These are phyloP conservation scores for Penicillium verrucosum DNA, from an alignment of 2,329 filamentous ascomycete species.

Conservation along the genomic window DNA sequence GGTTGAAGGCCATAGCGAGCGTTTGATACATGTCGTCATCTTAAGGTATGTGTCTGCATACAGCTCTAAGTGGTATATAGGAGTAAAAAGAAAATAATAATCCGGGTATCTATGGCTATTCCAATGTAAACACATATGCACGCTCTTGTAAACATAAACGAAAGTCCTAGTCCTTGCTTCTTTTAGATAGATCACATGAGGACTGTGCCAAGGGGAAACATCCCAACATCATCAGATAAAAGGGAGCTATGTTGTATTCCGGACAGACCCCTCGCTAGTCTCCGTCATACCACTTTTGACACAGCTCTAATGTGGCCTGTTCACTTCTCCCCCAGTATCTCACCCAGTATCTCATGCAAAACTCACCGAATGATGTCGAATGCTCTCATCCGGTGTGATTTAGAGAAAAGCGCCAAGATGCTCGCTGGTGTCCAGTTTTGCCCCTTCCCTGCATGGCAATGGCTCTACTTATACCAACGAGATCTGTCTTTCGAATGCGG, in stretches of 20 bases:
- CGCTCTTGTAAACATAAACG: neutral
- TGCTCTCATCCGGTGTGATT: neutral
- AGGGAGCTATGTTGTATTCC: neutral
- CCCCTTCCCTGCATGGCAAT: neutral
- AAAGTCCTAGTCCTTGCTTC: neutral
- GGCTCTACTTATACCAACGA: neutral
- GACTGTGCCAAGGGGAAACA: neutral
- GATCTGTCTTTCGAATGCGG: neutral
- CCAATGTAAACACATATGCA: neutral
- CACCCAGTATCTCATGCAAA: neutral
- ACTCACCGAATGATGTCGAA: neutral
- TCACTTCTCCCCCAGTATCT: neutral
- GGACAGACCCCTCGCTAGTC: neutral
- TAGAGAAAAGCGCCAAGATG: neutral
- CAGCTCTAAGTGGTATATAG: neutral
- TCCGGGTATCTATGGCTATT: slow-evolving; percentile 6
- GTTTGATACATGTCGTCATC: neutral
- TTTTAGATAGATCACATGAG: neutral
- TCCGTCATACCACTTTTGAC: neutral
- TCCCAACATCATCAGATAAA: neutral
- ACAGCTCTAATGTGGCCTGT: too few species aligned
- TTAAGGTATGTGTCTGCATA: neutral
- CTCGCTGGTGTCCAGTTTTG: neutral
- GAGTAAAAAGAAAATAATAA: neutral
- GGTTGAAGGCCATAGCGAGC: neutral